phyloP scores from a whole-genome alignment of 2,329 filamentous ascomycete species.

The Colletotrichum sp. region DNA sequence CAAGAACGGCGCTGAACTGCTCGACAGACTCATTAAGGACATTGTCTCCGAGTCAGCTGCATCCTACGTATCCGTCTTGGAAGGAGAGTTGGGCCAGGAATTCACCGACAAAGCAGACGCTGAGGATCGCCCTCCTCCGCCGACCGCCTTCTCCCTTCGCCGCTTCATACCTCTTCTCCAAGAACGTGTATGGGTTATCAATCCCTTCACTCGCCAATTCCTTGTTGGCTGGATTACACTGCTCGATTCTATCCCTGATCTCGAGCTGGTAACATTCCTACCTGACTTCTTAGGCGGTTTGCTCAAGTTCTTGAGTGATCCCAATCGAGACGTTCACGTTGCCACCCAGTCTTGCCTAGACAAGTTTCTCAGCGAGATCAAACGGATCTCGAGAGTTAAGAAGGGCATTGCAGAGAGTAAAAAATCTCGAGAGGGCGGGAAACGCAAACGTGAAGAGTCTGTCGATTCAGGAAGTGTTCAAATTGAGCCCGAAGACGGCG shows the following conservation, averaged over 20 bases:
- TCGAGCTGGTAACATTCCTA: constrained; percentile 91
- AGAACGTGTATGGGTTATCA: constrained; percentile 92
- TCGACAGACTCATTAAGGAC: constrained; percentile 94
- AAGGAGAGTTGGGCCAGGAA: constrained; percentile 54
- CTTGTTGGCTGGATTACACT: constrained; percentile 95
- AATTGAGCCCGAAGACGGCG: constrained; percentile 64
- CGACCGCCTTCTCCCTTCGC: constrained; percentile 89
- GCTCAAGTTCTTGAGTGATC: constrained; percentile 89
- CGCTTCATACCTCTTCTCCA: constrained; percentile 92
- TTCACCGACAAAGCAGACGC: constrained; percentile 46
- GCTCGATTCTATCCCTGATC: constrained; percentile 93
- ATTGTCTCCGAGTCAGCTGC: constrained; percentile 95
- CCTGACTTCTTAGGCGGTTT: constrained; percentile 91
- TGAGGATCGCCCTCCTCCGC: constrained; percentile 51
- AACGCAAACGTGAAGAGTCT: constrained; percentile 72
- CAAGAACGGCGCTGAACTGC: constrained; percentile 94
- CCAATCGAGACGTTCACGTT: constrained; percentile 92
- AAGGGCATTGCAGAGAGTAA: constrained; percentile 89
- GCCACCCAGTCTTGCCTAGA: constrained; percentile 89
- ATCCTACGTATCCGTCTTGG: constrained; percentile 90
- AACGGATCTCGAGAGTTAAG: constrained; percentile 90
- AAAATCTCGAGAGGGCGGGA: constrained; percentile 71
- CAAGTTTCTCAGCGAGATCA: constrained; percentile 91
- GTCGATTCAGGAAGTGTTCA: constrained; percentile 69
- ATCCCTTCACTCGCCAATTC: constrained; percentile 93